A percentile compares a stretch with the other conserved stretches of the same genome.
These are phyloP conservation scores for Chlorella vulgaris DNA, from an alignment of 139 green algal species.

Conservation along the genomic window DNA sequence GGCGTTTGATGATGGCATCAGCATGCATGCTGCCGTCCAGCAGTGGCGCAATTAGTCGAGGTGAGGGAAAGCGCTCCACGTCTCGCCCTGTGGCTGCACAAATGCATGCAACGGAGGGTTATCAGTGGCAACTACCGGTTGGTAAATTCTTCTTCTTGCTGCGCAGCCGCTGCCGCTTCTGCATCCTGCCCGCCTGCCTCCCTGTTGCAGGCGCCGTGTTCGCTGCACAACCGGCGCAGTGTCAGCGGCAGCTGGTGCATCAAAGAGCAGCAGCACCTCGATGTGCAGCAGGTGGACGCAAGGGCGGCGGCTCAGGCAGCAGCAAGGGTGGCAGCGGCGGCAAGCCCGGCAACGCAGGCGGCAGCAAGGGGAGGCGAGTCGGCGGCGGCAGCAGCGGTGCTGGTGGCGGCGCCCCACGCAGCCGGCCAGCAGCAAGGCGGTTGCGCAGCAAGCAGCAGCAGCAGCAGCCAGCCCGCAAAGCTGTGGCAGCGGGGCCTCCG, in stretches of 20 bases:
- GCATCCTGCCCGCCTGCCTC: no score
- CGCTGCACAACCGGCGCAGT: neutral
- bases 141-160: no score
- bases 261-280: neutral
- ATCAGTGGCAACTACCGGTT: no score
- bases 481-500: neutral
- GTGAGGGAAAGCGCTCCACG: no score
- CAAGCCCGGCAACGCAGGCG: neutral
- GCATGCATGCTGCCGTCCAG: neutral
- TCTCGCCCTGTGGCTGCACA: no score
- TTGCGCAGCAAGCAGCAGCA: constrained; percentile 5
- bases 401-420: neutral
- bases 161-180: no score
- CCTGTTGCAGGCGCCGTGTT: neutral
- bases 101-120: no score
- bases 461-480: neutral
- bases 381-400: neutral
- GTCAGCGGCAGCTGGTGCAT: neutral
- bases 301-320: neutral
- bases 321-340: neutral
- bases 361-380: neutral
- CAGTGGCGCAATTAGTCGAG: neutral
- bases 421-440: constrained; percentile 1
- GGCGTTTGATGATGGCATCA: neutral
- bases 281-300: neutral